phyloP scores from a whole-genome alignment of 1,139 yeast genomes.

The Geotrichum bryndzae region DNA sequence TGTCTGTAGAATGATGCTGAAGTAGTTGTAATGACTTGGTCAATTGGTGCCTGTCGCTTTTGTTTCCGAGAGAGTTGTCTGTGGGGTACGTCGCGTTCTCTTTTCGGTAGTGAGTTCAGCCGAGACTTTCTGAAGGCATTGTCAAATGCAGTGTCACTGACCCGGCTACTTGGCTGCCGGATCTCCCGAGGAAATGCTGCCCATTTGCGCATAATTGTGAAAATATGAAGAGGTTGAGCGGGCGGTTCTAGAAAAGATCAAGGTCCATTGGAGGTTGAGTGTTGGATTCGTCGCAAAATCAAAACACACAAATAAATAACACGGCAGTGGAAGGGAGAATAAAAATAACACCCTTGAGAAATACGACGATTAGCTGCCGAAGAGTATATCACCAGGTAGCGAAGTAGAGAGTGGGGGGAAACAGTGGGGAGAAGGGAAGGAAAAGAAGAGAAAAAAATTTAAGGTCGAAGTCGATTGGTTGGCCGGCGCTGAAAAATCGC shows the following conservation, averaged over 20 bases:
- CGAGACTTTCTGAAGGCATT: slow-evolving; percentile 3
- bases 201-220: slow-evolving; percentile 6
- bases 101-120: slow-evolving; percentile 2
- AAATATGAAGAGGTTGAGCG: neutral
- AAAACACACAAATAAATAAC: neutral
- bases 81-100: neutral
- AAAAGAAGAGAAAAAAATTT: neutral
- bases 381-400: neutral
- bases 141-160: slow-evolving; percentile 1
- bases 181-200: slow-evolving; percentile 4
- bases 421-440: neutral
- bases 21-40: slow-evolving; percentile 48
- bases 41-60: slow-evolving; percentile 37
- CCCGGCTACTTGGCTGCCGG: slow-evolving; percentile 1
- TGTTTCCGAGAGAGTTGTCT: neutral
- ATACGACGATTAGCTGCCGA: neutral
- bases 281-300: neutral
- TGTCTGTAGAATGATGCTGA: slow-evolving; percentile 44
- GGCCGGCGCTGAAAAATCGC: neutral
- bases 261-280: neutral
- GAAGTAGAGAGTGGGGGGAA: neutral
- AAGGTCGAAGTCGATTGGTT: neutral
- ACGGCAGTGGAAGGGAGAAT: neutral
- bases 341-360: neutral
- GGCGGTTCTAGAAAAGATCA: neutral